Evolutionary conservation across 2,329 filamentous ascomycete species (phyloP).

Genomic region (Calonectria henricotiae): DNA sequence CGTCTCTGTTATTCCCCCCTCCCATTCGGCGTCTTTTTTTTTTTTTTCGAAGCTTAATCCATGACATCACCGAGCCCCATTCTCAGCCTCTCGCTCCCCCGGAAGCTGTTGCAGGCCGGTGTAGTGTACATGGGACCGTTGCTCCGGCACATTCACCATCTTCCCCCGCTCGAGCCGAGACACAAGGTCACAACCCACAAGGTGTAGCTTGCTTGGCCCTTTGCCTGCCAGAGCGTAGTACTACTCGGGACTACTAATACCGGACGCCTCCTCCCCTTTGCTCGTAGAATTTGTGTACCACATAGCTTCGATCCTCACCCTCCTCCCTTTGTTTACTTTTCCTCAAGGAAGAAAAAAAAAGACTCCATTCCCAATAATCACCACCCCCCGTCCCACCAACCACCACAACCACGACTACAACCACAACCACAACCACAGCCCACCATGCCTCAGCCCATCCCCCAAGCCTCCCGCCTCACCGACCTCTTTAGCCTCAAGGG

Average conservation of each 20-base stretch:
- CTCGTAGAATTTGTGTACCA: slow-evolving; percentile 1
- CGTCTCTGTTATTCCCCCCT: neutral
- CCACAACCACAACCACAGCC: slow-evolving; percentile 30
- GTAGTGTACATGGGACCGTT: slow-evolving; percentile 20
- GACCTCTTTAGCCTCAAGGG: slow-evolving; percentile 83
- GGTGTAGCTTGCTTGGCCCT: slow-evolving; percentile 2
- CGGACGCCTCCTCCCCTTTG: slow-evolving; percentile 1
- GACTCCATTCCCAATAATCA: neutral
- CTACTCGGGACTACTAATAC: slow-evolving; percentile 19
- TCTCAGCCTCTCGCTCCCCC: neutral
- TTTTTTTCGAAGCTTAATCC: slow-evolving; percentile 23
- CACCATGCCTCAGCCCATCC: slow-evolving; percentile 72
- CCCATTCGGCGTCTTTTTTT: neutral
- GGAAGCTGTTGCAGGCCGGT: neutral
- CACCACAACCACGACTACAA: neutral
- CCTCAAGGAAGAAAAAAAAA: neutral
- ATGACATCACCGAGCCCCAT: slow-evolving; percentile 52
- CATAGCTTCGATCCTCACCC: slow-evolving; percentile 3
- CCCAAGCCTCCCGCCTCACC: slow-evolving; percentile 71
- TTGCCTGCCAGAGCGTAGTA: slow-evolving; percentile 6
- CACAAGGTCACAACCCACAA: slow-evolving; percentile 5
- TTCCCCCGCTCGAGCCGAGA: slow-evolving; percentile 30
- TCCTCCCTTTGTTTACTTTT: slow-evolving; percentile 5
- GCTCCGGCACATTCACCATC: slow-evolving; percentile 1
- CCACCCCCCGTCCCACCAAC: slow-evolving; percentile 4